These are phyloP conservation scores for Beauveria varroae DNA, from an alignment of 2,329 filamentous ascomycete genomes.

Conservation along the genomic window DNA sequence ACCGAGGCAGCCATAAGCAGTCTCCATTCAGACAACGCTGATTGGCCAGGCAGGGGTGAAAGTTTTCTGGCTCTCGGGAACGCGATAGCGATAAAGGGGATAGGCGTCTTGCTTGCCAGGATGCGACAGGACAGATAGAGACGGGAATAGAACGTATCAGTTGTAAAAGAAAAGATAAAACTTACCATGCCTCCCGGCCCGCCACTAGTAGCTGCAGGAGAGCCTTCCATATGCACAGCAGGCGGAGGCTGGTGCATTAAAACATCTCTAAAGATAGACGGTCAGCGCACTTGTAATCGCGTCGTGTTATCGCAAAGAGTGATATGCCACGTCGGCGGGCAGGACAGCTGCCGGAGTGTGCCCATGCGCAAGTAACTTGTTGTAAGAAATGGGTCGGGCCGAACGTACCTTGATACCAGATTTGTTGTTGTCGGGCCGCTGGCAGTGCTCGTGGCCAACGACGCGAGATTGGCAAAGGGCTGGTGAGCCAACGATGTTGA, in stretches of 20 bases:
- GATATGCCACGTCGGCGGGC: constrained; percentile 10
- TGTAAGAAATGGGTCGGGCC: not conserved
- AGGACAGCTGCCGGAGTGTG: not conserved
- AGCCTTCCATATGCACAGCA: constrained; percentile 15
- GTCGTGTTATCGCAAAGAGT: not conserved
- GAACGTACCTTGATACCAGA: constrained; percentile 40
- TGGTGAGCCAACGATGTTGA: constrained; percentile 33
- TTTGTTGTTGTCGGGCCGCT: constrained; percentile 31
- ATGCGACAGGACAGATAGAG: constrained; percentile 6
- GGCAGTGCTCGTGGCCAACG: constrained; percentile 30
- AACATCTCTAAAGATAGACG: constrained; percentile 6
- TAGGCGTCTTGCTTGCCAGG: not conserved
- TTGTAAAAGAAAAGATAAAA: constrained; percentile 14
- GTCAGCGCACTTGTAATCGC: constrained; percentile 12
- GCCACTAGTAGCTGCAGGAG: constrained; percentile 33
- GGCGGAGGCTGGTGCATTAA: constrained; percentile 12
- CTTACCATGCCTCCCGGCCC: constrained; percentile 35
- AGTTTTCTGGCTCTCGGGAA: not conserved
- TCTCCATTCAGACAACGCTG: constrained; percentile 6
- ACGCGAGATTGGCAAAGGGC: constrained; percentile 35
- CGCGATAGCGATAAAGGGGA: constrained; percentile 13
- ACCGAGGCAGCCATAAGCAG: not conserved
- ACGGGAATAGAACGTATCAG: constrained; percentile 9
- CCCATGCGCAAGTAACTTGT: not conserved
- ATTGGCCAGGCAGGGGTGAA: constrained; percentile 5